Evolutionary conservation across 2,329 filamentous ascomycete genomes (phyloP).

Genomic region (Aspergillus fijiensis): DNA sequence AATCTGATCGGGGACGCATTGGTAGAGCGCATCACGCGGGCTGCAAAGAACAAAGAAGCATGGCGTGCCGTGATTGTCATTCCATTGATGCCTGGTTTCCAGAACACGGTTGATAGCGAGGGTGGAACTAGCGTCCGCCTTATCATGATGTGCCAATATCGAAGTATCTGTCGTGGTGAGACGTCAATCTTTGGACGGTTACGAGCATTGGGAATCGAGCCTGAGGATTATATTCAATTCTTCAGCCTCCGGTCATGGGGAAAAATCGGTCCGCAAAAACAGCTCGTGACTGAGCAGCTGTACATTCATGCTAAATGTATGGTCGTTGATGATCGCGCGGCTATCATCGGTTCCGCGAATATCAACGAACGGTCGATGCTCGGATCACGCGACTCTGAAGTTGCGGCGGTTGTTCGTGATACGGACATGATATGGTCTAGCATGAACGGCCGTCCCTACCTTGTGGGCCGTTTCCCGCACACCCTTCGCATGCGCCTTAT

Average conservation of each 20-base stretch:
- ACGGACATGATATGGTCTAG: conserved; percentile 88
- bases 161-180: conserved; percentile 91
- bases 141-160: conserved; percentile 96
- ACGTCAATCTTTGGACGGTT: conserved; percentile 88
- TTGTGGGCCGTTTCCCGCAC: conserved; percentile 88
- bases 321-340: conserved; percentile 89
- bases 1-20: conserved; percentile 94
- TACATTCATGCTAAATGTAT: conserved; percentile 99
- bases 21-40: conserved; percentile 85
- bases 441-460: conserved; percentile 87
- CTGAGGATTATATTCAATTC: conserved; percentile 93
- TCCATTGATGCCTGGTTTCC: conserved; percentile 96
- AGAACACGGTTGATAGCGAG: conserved; percentile 91
- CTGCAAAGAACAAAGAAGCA: conserved; percentile 77
- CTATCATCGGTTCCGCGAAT: conserved; percentile 94
- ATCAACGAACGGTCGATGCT: conserved; percentile 98
- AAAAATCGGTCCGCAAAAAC: conserved; percentile 77
- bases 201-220: conserved; percentile 76
- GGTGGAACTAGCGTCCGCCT: conserved; percentile 91
- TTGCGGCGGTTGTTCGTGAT: conserved; percentile 85
- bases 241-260: conserved; percentile 92
- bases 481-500: conserved; percentile 89
- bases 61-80: conserved; percentile 91
- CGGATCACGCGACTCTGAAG: conserved; percentile 86
- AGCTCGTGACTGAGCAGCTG: conserved; percentile 88